Conservation (phyloP, 2,329 filamentous ascomycete genomes). For the Nothophoma quercina region DNA sequence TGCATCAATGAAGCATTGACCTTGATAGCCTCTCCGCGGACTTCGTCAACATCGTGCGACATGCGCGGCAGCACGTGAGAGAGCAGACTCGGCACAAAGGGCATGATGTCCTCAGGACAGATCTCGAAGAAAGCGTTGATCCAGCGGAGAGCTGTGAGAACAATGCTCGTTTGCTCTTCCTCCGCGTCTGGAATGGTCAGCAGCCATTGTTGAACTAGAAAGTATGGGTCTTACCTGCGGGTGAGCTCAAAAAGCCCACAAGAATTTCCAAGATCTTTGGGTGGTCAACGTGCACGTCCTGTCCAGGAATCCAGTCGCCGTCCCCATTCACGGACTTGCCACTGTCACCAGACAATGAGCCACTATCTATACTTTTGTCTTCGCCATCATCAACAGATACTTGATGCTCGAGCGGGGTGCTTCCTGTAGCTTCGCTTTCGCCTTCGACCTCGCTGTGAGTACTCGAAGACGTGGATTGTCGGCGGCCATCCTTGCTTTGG, state of each 20-base stretch:
- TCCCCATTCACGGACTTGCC: constrained; percentile 65
- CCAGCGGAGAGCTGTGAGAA: constrained; percentile 91
- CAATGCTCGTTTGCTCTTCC: constrained; percentile 73
- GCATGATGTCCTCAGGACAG: constrained; percentile 93
- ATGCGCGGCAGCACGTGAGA: constrained; percentile 93
- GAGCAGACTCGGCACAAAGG: constrained; percentile 90
- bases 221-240: constrained; percentile 69
- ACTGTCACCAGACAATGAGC: constrained; percentile 45
- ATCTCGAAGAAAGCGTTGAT: constrained; percentile 97
- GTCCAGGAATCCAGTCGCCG: constrained; percentile 95
- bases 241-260: constrained; percentile 85
- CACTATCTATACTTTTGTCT: constrained; percentile 51
- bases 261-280: constrained; percentile 90
- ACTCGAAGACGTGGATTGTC: constrained; percentile 71
- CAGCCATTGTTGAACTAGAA: too few relatives aligned
- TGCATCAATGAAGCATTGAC: constrained; percentile 93
- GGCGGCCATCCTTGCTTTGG: constrained; percentile 70
- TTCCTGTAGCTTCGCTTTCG: constrained; percentile 66
- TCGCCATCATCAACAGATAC: constrained; percentile 60
- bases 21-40: constrained; percentile 84
- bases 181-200: constrained; percentile 61
- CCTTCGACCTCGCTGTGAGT: constrained; percentile 41
- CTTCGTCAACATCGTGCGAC: constrained; percentile 88
- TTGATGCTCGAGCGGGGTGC: constrained; percentile 49
- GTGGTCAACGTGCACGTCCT: constrained; percentile 95